Percentiles rank a stretch among this genome's conserved stretches.
Evolutionary conservation across 305 asterid genomes (phyloP).

Genomic region (Fraxinus floribunda): DNA sequence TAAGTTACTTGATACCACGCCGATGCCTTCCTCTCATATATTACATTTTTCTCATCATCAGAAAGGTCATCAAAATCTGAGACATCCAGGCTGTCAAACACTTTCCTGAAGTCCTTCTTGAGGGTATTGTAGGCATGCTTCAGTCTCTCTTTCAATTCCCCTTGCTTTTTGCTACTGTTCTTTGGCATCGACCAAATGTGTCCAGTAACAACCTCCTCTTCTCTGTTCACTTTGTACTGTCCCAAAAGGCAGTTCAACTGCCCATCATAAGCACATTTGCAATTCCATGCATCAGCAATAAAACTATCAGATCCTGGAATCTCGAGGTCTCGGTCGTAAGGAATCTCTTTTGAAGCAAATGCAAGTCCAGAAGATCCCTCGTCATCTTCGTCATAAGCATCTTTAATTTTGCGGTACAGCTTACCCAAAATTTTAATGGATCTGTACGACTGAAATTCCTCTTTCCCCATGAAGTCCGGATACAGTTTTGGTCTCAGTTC

Average conservation of each 20-base stretch:
- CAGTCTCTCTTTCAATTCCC: conserved; percentile 81
- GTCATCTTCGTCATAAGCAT: conserved; percentile 39
- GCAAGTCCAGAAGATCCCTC: conserved; percentile 30
- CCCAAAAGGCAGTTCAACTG: conserved; percentile 72
- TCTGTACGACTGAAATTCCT: conserved; percentile 55
- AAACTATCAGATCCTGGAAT: conserved; percentile 46
- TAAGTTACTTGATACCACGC: conserved; percentile 93
- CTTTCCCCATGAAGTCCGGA: conserved; percentile 94
- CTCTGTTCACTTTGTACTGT: conserved; percentile 69
- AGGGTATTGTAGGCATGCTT: conserved; percentile 65
- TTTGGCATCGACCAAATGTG: conserved; percentile 92
- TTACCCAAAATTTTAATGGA: conserved; percentile 67
- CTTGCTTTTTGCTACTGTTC: conserved; percentile 57
- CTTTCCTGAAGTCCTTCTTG: conserved; percentile 70
- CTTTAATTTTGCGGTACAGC: conserved; percentile 62
- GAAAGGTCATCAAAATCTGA: conserved; percentile 47
- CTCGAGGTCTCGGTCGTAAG: conserved; percentile 63
- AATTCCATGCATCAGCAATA: conserved; percentile 62
- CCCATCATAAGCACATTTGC: conserved; percentile 66
- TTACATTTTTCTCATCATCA: conserved; percentile 50
- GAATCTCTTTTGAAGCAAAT: conserved; percentile 30
- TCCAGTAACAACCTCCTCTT: conserved; percentile 83
- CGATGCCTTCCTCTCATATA: conserved; percentile 77
- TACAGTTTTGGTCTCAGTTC: conserved; percentile 69
- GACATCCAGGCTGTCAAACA: conserved; percentile 56